phyloP scores from a whole-genome alignment of 176 grass and related monocot genomes.

The Triticum monococcum region DNA sequence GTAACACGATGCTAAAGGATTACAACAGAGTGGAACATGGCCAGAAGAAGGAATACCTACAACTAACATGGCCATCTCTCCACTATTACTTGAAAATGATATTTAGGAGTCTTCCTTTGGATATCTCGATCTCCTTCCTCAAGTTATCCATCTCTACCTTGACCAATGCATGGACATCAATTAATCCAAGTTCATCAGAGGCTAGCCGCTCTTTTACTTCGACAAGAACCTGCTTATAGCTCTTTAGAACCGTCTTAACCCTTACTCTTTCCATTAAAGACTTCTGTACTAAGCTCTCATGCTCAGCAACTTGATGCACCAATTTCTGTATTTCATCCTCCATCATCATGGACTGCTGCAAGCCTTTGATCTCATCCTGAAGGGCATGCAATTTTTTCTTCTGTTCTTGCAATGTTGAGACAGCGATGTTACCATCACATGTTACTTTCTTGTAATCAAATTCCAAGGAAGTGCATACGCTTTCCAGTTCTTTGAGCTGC shows the following conservation, averaged over 20 bases:
- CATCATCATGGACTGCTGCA: slow-evolving; percentile 11
- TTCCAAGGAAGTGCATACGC: slow-evolving; percentile 30
- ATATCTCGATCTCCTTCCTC: slow-evolving; percentile 35
- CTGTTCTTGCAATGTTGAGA: slow-evolving; percentile 32
- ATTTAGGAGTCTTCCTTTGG: slow-evolving; percentile 37
- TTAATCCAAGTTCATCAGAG: slow-evolving; percentile 23
- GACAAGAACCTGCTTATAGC: slow-evolving; percentile 24
- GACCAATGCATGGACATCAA: slow-evolving; percentile 40
- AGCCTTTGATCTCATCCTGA: slow-evolving; percentile 24
- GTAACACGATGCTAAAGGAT: background rate
- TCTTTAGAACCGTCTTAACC: slow-evolving; percentile 36
- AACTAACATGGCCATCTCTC: background rate
- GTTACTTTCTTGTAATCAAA: slow-evolving; percentile 46
- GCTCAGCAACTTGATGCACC: slow-evolving; percentile 27
- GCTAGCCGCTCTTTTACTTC: slow-evolving; percentile 34
- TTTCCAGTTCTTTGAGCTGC: slow-evolving; percentile 51
- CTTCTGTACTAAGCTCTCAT: slow-evolving; percentile 26
- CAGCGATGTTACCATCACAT: slow-evolving; percentile 23
- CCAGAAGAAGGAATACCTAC: slow-evolving; percentile 20
- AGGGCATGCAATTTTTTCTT: slow-evolving; percentile 36
- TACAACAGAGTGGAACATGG: slow-evolving; percentile 2
- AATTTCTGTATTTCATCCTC: slow-evolving; percentile 44
- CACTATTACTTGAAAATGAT: slow-evolving; percentile 41
- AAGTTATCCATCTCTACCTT: slow-evolving; percentile 54
- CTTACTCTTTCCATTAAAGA: slow-evolving; percentile 45